Evolutionary conservation across 805 yeast species (phyloP).

Genomic region (Isabelozyma heimii): DNA sequence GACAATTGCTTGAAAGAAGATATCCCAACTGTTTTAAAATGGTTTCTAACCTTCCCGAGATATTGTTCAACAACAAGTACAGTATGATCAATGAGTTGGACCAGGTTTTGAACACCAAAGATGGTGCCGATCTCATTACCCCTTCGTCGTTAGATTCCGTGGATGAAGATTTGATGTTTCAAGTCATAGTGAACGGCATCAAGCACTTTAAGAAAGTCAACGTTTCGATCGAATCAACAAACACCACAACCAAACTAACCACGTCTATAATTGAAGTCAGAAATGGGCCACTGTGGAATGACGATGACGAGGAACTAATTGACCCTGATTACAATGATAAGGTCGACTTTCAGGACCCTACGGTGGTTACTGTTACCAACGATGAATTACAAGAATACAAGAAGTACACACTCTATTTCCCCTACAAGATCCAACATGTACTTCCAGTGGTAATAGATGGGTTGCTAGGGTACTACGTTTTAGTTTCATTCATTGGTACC

Average conservation of each 20-base stretch:
- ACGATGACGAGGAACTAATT: conserved; percentile 34
- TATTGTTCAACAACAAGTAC: conserved; percentile 30
- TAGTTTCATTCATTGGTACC: conserved; percentile 60
- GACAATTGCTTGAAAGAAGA: conserved; percentile 25
- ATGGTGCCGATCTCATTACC: conserved; percentile 20
- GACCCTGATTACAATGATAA: conserved; percentile 32
- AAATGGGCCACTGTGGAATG: conserved; percentile 41
- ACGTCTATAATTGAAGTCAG: conserved; percentile 38
- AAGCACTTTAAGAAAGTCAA: conserved; percentile 13
- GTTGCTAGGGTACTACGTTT: conserved; percentile 43
- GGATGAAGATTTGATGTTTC: conserved; percentile 38
- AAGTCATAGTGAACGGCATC: conserved; percentile 34
- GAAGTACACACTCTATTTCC: conserved; percentile 38
- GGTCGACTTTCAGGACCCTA: conserved; percentile 46
- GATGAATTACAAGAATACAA: conserved; percentile 27
- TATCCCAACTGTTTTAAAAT: conserved; percentile 37
- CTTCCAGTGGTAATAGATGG: conserved; percentile 32
- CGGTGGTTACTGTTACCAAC: conserved; percentile 44
- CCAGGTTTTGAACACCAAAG: conserved; percentile 17
- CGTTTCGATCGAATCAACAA: neutral
- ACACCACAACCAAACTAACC: conserved; percentile 11
- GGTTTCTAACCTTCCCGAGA: conserved; percentile 33
- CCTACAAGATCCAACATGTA: conserved; percentile 50
- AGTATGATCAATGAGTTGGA: conserved; percentile 30
- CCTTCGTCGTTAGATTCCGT: conserved; percentile 23